A percentile compares a stretch with the other conserved stretches of the same genome.
Conservation (phyloP, 1,284 basidiomycete species). For the Thelephora terrestris region DNA sequence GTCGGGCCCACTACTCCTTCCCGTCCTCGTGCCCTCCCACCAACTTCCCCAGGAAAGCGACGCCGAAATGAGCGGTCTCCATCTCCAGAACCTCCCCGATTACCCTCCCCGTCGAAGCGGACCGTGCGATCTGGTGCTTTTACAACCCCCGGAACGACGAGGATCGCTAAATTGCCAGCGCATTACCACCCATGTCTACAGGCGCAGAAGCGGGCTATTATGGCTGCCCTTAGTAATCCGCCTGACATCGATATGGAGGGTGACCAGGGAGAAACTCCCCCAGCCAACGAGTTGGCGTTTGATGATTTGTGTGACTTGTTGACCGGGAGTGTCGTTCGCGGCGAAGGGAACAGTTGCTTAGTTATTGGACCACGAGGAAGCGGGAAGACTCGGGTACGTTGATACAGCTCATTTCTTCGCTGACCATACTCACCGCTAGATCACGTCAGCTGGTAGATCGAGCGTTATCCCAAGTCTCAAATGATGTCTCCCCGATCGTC, state of each 20-base stretch:
- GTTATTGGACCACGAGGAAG: constrained; percentile 75
- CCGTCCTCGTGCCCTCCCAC: no score
- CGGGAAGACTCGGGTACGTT: constrained; percentile 72
- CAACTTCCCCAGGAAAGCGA: no score
- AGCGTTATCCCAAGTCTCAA: constrained; percentile 35
- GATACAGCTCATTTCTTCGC: neutral
- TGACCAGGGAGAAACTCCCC: constrained; percentile 21
- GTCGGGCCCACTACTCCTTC: no score
- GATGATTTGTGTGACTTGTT: constrained; percentile 55
- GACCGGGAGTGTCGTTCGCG: constrained; percentile 61
- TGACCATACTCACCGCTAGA: constrained; percentile 4
- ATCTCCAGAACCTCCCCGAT: no score
- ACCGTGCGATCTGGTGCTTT: no score
- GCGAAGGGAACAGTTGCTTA: constrained; percentile 87
- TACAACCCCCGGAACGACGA: no score
- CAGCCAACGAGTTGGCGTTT: constrained; percentile 40
- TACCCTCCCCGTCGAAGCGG: no score
- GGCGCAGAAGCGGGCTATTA: constrained; percentile 48
- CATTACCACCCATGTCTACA: constrained; percentile 34
- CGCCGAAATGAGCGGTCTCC: no score
- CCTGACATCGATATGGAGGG: constrained; percentile 15
- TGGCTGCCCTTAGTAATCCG: constrained; percentile 36
- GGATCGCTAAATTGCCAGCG: constrained; percentile 18
- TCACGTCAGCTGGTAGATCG: constrained; percentile 43
- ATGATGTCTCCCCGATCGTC: constrained; percentile 45